Conservation (phyloP, 2,329 filamentous ascomycete species). For the Phyllosticta citrichinensis region DNA sequence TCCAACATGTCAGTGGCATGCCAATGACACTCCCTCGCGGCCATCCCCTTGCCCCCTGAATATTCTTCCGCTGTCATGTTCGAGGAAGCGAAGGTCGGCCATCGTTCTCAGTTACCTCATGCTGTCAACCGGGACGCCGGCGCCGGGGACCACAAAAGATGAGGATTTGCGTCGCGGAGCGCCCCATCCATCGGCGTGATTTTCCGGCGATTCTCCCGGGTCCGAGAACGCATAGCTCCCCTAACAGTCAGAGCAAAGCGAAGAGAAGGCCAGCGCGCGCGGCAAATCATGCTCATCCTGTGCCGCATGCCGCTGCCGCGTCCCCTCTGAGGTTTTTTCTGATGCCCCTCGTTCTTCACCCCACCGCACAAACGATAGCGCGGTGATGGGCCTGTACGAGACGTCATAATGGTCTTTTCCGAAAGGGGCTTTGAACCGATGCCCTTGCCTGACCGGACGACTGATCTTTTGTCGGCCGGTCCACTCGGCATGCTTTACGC, state of each 20-base stretch:
- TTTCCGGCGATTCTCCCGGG: constrained; percentile 11
- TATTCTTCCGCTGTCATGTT: neutral
- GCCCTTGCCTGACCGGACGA: neutral
- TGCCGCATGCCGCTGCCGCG: neutral
- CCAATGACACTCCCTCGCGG: neutral
- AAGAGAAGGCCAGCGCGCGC: neutral
- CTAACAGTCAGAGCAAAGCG: constrained; percentile 5
- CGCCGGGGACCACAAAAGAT: neutral
- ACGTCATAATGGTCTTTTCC: neutral
- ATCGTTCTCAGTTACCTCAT: neutral
- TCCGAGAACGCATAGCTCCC: constrained; percentile 1
- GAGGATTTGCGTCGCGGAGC: constrained; percentile 8
- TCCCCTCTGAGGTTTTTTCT: neutral
- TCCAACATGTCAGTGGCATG: neutral
- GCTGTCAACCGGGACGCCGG: neutral
- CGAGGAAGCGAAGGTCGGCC: neutral
- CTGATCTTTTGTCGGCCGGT: neutral
- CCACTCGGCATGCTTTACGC: neutral
- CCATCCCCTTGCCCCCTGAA: neutral
- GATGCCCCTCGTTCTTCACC: neutral
- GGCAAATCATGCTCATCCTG: neutral
- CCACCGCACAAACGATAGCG: neutral
- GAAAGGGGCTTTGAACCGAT: neutral
- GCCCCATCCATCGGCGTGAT: constrained; percentile 10
- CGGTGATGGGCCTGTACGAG: neutral